phyloP scores from a whole-genome alignment of 1,284 basidiomycete genomes.

The Fistulinella cinereoalba region DNA sequence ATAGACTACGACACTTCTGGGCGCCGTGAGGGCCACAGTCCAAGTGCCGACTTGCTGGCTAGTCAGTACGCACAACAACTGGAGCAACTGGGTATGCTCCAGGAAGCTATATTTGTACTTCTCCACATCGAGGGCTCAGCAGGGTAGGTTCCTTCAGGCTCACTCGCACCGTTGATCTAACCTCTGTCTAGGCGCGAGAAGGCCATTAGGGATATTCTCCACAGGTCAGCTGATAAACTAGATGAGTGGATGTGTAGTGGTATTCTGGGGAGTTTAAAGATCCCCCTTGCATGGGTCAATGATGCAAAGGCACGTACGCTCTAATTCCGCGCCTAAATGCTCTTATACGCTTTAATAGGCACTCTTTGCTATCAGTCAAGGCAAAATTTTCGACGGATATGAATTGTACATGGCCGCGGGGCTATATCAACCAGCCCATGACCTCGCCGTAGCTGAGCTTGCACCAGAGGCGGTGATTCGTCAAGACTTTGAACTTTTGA shows the following conservation, averaged over 20 bases:
- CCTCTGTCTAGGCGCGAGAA: constrained; percentile 57
- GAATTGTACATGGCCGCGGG: constrained; percentile 73
- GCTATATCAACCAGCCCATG: constrained; percentile 74
- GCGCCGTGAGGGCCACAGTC: constrained; percentile 68
- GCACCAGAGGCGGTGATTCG: constrained; percentile 88
- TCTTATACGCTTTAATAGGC: constrained; percentile 47
- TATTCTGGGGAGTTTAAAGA: constrained; percentile 70
- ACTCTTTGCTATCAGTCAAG: constrained; percentile 57
- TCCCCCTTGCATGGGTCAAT: constrained; percentile 85
- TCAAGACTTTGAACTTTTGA: constrained; percentile 73
- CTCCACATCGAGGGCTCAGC: constrained; percentile 81
- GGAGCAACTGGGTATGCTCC: constrained; percentile 78
- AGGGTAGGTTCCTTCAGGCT: constrained; percentile 51
- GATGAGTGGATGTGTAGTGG: constrained; percentile 72
- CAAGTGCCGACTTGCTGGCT: constrained; percentile 80
- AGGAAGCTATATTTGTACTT: constrained; percentile 87
- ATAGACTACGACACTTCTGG: constrained; percentile 43
- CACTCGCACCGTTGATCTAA: constrained; percentile 4
- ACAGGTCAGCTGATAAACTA: constrained; percentile 67
- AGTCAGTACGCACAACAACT: constrained; percentile 86
- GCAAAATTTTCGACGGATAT: constrained; percentile 76
- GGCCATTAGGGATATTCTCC: constrained; percentile 79
- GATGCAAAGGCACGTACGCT: constrained; percentile 69
- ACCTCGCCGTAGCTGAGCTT: constrained; percentile 77
- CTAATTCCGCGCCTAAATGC: neutral